phyloP scores from a whole-genome alignment of 2,329 filamentous ascomycete genomes.

The Ceratocystis albifundus region DNA sequence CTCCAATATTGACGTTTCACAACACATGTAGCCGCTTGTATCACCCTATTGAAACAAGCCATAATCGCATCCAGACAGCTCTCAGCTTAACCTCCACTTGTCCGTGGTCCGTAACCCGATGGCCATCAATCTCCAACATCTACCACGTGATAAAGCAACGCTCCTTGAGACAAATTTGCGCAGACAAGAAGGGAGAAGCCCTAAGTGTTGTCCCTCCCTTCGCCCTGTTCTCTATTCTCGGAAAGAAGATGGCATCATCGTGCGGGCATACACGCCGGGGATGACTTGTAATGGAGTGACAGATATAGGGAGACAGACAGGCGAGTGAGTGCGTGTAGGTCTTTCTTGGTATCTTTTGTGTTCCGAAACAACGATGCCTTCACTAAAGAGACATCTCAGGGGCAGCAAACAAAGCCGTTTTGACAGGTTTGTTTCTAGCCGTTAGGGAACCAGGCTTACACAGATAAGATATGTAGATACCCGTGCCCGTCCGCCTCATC shows the following conservation, averaged over 20 bases:
- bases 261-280: not conserved
- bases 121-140: not conserved
- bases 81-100: not conserved
- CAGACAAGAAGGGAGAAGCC: not conserved
- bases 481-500: not conserved
- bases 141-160: not conserved
- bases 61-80: not conserved
- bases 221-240: not conserved
- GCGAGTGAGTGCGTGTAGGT: no score
- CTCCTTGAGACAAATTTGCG: not conserved
- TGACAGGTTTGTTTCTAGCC: not conserved
- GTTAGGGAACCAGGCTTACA: not conserved
- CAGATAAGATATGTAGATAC: not conserved
- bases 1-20: not conserved
- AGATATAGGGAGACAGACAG: not conserved
- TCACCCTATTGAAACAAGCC: conserved; percentile 4
- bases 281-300: not conserved
- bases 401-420: not conserved
- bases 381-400: no score
- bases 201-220: not conserved
- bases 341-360: not conserved
- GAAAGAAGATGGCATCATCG: not conserved
- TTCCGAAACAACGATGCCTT: no score
- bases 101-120: not conserved
- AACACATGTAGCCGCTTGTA: not conserved